Base-by-base conservation (phyloP, 2,329 filamentous ascomycete genomes). In the Corynespora cassiicola region DNA sequence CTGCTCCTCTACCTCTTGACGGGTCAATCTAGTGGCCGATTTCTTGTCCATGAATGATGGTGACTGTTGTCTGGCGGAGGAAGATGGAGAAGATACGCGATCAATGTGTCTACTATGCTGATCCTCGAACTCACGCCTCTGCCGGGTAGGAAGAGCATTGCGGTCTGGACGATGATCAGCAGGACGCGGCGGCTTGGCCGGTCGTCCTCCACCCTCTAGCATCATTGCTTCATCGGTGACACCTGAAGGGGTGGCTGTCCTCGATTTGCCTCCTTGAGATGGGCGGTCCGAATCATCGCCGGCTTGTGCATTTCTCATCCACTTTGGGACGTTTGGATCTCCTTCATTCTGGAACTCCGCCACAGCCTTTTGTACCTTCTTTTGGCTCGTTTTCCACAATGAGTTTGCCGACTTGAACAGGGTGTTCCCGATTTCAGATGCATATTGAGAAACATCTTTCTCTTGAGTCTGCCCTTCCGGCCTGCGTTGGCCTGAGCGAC, bases 381-480 rank as follows among this genome's bases (percentile, higher is more conserved):
- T 99, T 61, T 91, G 89, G 0, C 92, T 85, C 3, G 87, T 88
- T 65, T 96, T 99, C 94, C 94, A 99, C 1, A 97, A 72, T 1
- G 89, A 92, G 52, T 95, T 95, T 2, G 94, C 94, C 3, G 91
- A 94, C 66, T 99, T 99, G 67, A 97, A 84, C 9, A 99, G 70
- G 46, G 80, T 95, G 28, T 75, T 89, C 1, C 94, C 88, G 60
- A 97, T 78, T 21, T 91, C 87, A 5, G 89, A 84, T 2, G 92
- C 92, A 27, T 86, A 80, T 59, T 92, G 90, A 11, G 88, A 77
- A 39, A 95, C 77, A 55, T 96, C 92, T 36, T 77, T 83, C 2
- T 90, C 87, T 39, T 64, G 74, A 7, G 75, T 76, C 4, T 73
- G 71, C 41, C 72, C 80, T 33, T 85, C 79, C 47, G 68, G 65